phyloP scores from a whole-genome alignment of 1,284 basidiomycete species.

The Ceratobasidium sp. region DNA sequence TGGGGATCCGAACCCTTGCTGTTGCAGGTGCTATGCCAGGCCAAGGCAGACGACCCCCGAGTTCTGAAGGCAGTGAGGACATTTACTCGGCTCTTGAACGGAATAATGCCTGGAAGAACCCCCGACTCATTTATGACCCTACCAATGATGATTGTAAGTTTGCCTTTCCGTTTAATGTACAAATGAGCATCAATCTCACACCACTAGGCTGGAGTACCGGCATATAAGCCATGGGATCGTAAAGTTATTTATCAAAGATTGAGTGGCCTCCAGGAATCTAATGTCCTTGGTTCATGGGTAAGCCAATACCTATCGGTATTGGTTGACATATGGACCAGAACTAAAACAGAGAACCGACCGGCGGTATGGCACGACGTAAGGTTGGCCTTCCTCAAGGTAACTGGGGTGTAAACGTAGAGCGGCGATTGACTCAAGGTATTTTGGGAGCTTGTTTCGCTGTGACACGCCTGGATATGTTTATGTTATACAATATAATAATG shows the following conservation, averaged over 20 bases:
- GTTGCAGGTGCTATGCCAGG: background rate
- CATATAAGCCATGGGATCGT: background rate
- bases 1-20: too few species aligned
- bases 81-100: background rate
- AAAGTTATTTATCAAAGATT: background rate
- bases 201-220: background rate
- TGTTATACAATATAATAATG: too few species aligned
- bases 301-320: background rate
- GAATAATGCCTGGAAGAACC: slow-evolving; percentile 6
- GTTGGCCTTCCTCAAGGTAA: background rate
- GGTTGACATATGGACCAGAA: slow-evolving; percentile 1
- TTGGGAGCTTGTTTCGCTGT: too few species aligned
- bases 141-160: background rate
- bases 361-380: background rate
- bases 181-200: background rate
- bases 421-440: too few species aligned
- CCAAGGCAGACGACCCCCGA: background rate
- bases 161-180: background rate
- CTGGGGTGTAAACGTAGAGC: slow-evolving; percentile 3
- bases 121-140: slow-evolving; percentile 2
- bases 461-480: too few species aligned
- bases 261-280: background rate
- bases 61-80: background rate
- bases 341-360: background rate
- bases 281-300: background rate